phyloP scores from a whole-genome alignment of 1,284 basidiomycete species.

The Ustilago cynodontis region DNA sequence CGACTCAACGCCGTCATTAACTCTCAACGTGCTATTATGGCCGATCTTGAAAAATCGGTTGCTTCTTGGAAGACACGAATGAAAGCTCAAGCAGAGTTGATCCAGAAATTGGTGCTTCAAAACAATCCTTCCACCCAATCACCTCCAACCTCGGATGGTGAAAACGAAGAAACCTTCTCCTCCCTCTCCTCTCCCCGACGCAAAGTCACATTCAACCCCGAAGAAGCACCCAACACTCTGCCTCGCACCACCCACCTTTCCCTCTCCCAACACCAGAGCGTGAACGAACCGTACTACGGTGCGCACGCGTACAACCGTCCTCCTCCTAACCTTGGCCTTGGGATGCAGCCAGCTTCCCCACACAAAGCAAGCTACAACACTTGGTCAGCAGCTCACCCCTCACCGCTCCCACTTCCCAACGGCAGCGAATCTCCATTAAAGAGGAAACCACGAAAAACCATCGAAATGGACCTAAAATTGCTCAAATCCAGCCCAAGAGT shows the following conservation, averaged over 20 bases:
- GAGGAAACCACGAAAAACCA: constrained; percentile 53
- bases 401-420: constrained; percentile 43
- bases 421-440: constrained; percentile 8
- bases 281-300: constrained; percentile 52
- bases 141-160: constrained; percentile 24
- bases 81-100: constrained; percentile 58
- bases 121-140: constrained; percentile 12
- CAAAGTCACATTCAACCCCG: background rate
- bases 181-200: constrained; percentile 6
- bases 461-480: constrained; percentile 57
- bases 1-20: constrained; percentile 60
- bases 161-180: constrained; percentile 14
- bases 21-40: constrained; percentile 59
- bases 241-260: constrained; percentile 41
- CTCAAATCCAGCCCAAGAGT: constrained; percentile 48
- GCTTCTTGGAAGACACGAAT: constrained; percentile 58
- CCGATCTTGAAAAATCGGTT: constrained; percentile 60
- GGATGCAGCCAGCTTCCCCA: constrained; percentile 32
- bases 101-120: constrained; percentile 44
- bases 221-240: constrained; percentile 3
- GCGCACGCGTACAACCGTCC: constrained; percentile 59
- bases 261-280: background rate
- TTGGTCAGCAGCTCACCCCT: constrained; percentile 26
- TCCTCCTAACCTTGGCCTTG: constrained; percentile 25
- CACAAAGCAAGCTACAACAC: constrained; percentile 23